Evolutionary conservation across 768 basidiomycete genomes (phyloP), one percentile per base, ranked within the genome.

Genomic region (Leccinum barrowsii): DNA sequence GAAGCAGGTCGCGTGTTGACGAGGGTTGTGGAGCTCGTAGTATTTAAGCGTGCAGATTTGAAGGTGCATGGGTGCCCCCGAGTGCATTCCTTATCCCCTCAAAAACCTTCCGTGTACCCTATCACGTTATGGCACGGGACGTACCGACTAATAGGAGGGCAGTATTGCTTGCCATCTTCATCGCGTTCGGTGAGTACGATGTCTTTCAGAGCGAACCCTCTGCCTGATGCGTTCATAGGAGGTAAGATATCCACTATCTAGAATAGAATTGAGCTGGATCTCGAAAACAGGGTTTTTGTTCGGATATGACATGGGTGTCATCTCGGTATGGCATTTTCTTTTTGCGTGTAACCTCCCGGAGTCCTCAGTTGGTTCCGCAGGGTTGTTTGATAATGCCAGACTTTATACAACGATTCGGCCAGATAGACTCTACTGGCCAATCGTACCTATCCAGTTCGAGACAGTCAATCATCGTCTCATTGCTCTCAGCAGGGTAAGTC

Each of bases 321-420:
- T 89, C 59, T 89, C 87, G 56, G 85, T 87, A 59, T 54, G 79
- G 68, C 4, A 5, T 15, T 49, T 35, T 17, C 19, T 3, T 56
- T 37, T 50, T 32, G 12, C n/a, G 15, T 54, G 37, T 56, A 40
- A n/a, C 55, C 54, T 53, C n/a, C 56, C 53, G 26, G 26, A 26
- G 26, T 59, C 19, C 17, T 55, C 12, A 54, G 10, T 24, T 15
- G 17, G 19, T 13, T 34, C 24, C 32, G 3, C 65, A 86, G 83
- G 89, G 89, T 78, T 89, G 87, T 65, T 72, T 91, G 32, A 89
- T 90, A 58, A 90, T 90, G 86, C 82, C 82, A 7, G 88, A 90
- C 69, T 91, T 91, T 70, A 78, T 89, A 63, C 63, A 74, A 54
- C 82, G 87, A 12, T 90, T 91, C 66, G 89, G 88, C 32, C 74